These are phyloP conservation scores for Zasmidium cellare DNA, from an alignment of 2,329 filamentous ascomycete species.

Conservation along the genomic window DNA sequence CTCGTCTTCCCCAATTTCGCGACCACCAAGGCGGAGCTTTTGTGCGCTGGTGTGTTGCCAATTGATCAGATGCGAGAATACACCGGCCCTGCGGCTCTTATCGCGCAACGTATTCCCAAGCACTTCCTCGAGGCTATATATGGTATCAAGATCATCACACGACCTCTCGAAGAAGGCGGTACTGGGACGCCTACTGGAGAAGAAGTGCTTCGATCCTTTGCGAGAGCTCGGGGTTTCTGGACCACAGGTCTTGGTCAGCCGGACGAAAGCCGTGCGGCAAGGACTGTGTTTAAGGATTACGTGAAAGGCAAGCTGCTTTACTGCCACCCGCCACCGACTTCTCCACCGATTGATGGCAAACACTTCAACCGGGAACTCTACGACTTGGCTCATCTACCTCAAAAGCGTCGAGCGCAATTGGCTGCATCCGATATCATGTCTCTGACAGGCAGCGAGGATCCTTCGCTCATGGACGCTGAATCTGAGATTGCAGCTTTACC, in stretches of 20 bases:
- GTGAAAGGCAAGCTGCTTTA: slow-evolving; percentile 94
- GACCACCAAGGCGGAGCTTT: slow-evolving; percentile 91
- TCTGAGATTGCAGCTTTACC: slow-evolving; percentile 50
- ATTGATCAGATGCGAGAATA: slow-evolving; percentile 96
- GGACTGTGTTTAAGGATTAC: slow-evolving; percentile 93
- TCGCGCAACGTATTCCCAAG: slow-evolving; percentile 82
- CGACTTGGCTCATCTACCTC: slow-evolving; percentile 76
- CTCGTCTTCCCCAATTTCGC: slow-evolving; percentile 98
- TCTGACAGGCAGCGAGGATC: slow-evolving; percentile 36
- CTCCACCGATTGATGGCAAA: slow-evolving; percentile 63
- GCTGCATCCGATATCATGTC: slow-evolving; percentile 45
- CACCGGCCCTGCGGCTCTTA: slow-evolving; percentile 79
- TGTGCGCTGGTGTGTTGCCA: slow-evolving; percentile 90
- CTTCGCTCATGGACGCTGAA: slow-evolving; percentile 41
- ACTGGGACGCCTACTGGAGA: slow-evolving; percentile 81
- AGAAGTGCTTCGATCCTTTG: slow-evolving; percentile 84
- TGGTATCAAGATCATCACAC: slow-evolving; percentile 81
- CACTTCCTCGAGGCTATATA: slow-evolving; percentile 89
- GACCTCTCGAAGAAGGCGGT: slow-evolving; percentile 86
- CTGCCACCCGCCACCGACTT: slow-evolving; percentile 79
- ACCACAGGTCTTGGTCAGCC: slow-evolving; percentile 83
- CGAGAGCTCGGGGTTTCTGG: slow-evolving; percentile 83
- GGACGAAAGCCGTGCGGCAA: slow-evolving; percentile 87
- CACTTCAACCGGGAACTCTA: slow-evolving; percentile 92
- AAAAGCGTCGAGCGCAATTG: slow-evolving; percentile 71